Evolutionary conservation across 257 asterid genomes (phyloP), one percentile per base, ranked within the genome.

Genomic region (Jasminum sambac): DNA sequence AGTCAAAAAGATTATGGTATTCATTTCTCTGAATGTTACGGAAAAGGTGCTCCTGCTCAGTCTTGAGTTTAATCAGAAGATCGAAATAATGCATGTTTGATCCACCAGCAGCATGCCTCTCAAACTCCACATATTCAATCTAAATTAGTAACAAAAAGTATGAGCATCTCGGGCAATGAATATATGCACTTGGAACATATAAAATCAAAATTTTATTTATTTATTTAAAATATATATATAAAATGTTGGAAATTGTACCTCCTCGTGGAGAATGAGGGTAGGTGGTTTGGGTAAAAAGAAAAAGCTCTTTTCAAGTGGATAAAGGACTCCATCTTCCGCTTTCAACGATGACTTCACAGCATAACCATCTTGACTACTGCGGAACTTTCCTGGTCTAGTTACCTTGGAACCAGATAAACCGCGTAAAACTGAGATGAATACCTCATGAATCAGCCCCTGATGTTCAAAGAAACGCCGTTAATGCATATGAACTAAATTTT

Each of bases 251-350:
- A 55, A 67, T 17, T 30, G 3, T 77, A 91, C 99, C 93, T 95
- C 99, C 64, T 95, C 99, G 1, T 91, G 96, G 66, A 95, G 98
- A 78, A 95, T 91, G 65, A 91, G 90, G 66, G 99, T 91, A 58
- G 98, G 99, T 24, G 99, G 99, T 68, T 91, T 95, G 77, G 99
- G 99, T 69, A 95, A 74, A 79, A 95, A 95, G 98, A 95, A 95
- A 78, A 95, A 95, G 83, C 98, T 84, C 88, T 95, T 95, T 69
- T 95, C 99, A 46, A 95, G 98, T 55, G 98, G 98, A 86, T 95
- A 95, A 76, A 95, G 96, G 81, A 88, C 85, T 72, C 99, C 99
- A 81, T 95, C 99, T 87, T 95, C 99, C 80, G 99, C 99, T 87
- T 95, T 95, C 76, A 95, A 85, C 11, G 99, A 95, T 59, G 99